phyloP scores from a whole-genome alignment of 345 rosid species.

The Boechera retrofracta region DNA sequence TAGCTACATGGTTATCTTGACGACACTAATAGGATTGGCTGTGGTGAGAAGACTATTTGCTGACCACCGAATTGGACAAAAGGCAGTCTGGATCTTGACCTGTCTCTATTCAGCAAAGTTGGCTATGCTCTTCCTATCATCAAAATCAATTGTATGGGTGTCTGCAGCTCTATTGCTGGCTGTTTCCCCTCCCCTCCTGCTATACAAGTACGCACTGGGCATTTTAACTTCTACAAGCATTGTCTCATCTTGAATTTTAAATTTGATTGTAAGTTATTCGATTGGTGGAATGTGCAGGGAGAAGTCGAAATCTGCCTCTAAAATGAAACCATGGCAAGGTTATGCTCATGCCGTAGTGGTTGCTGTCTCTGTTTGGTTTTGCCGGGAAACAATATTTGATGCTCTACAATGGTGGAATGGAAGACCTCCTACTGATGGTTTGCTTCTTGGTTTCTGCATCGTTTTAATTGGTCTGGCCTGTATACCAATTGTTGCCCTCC shows the following conservation, averaged over 20 bases:
- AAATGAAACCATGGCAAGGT: slow-evolving; percentile 99
- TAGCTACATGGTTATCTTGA: slow-evolving; percentile 94
- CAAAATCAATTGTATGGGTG: slow-evolving; percentile 88
- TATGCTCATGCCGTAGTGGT: slow-evolving; percentile 84
- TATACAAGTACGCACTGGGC: slow-evolving; percentile 69
- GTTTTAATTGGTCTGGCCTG: slow-evolving; percentile 87
- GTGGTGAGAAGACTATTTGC: slow-evolving; percentile 76
- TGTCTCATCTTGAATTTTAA: slow-evolving; percentile 13
- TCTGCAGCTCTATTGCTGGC: slow-evolving; percentile 86
- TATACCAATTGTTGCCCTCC: slow-evolving; percentile 85
- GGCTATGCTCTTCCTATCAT: slow-evolving; percentile 83
- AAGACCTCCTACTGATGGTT: slow-evolving; percentile 91
- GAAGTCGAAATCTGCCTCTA: slow-evolving; percentile 75
- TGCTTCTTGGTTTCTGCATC: slow-evolving; percentile 90
- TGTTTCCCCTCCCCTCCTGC: slow-evolving; percentile 88
- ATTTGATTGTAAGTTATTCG: neutral
- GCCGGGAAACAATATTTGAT: slow-evolving; percentile 96
- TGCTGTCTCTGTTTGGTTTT: slow-evolving; percentile 87
- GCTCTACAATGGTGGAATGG: slow-evolving; percentile 98
- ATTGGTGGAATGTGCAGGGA: slow-evolving; percentile 64
- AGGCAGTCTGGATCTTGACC: slow-evolving; percentile 91
- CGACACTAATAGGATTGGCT: slow-evolving; percentile 83
- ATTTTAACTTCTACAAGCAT: slow-evolving; percentile 10
- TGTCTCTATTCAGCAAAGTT: slow-evolving; percentile 93
- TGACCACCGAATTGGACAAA: slow-evolving; percentile 77